These are phyloP conservation scores for Botrytis paeoniae DNA, from an alignment of 2,329 filamentous ascomycete species.

Conservation along the genomic window DNA sequence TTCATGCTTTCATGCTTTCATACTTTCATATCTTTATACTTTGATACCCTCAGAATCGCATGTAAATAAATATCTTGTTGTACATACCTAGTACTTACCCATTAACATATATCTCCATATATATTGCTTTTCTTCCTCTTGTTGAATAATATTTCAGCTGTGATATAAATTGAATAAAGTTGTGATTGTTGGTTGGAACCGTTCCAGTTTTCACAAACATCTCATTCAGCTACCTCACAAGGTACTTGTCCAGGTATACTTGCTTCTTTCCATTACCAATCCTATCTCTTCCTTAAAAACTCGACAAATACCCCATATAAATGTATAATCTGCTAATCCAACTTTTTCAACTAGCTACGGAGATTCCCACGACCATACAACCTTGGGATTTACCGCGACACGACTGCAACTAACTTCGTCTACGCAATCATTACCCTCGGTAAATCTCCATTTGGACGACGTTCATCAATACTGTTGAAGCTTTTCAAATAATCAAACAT, in stretches of 20 bases:
- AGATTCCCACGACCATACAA: constrained; percentile 1
- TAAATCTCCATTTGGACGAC: background rate
- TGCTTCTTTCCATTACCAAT: constrained; percentile 6
- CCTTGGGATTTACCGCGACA: background rate
- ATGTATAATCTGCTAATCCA: background rate
- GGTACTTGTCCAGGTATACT: background rate
- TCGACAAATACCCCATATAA: background rate
- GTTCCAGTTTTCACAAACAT: constrained; percentile 1
- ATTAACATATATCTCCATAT: background rate
- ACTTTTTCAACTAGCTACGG: background rate
- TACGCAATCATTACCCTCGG: background rate
- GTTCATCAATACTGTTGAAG: background rate
- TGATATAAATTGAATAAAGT: background rate
- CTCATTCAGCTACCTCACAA: background rate
- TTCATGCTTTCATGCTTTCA: background rate
- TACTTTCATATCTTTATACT: background rate
- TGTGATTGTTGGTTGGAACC: background rate
- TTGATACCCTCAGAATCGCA: background rate
- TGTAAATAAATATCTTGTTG: background rate
- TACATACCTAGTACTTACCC: background rate
- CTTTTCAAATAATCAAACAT: background rate
- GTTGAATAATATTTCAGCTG: background rate
- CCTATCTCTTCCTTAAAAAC: background rate
- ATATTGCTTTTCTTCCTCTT: background rate
- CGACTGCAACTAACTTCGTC: background rate